Percentiles rank a stretch among this genome's conserved stretches.
Evolutionary conservation across 345 rosid species (phyloP).

Genomic region (Leavenworthia alabamica): DNA sequence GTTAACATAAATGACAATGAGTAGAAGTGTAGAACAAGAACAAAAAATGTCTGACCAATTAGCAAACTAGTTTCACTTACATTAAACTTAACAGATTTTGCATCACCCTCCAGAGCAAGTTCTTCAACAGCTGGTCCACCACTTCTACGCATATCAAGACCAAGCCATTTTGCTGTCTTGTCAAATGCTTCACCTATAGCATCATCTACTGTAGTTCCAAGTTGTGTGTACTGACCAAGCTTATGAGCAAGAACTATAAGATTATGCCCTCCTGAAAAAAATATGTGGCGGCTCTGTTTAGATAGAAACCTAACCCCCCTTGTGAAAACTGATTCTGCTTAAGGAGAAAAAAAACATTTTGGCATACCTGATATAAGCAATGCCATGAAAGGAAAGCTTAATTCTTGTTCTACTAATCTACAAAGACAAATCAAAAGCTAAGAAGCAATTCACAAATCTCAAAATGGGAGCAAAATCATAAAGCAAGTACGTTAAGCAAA

Average conservation of each 20-base stretch:
- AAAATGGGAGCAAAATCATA: background rate
- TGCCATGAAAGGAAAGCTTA: slow-evolving; percentile 90
- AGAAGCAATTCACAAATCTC: background rate
- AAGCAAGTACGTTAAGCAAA: background rate
- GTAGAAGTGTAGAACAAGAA: background rate
- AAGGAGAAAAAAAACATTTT: background rate
- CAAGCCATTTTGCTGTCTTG: slow-evolving; percentile 93
- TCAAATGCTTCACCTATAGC: slow-evolving; percentile 97
- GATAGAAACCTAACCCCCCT: slow-evolving; percentile 2
- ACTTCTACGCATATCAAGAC: slow-evolving; percentile 83
- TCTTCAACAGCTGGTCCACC: slow-evolving; percentile 97
- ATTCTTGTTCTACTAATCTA: slow-evolving; percentile 62
- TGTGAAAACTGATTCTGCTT: background rate
- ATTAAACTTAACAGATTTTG: slow-evolving; percentile 63
- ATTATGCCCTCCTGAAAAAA: slow-evolving; percentile 75
- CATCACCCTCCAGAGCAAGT: slow-evolving; percentile 84
- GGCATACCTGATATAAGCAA: slow-evolving; percentile 79
- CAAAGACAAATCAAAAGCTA: background rate
- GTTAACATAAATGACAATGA: background rate
- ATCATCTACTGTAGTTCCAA: slow-evolving; percentile 91
- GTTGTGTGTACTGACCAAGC: slow-evolving; percentile 87
- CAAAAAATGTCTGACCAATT: background rate
- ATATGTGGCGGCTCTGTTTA: background rate
- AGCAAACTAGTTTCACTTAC: slow-evolving; percentile 33
- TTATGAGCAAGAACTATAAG: slow-evolving; percentile 69